Base-by-base conservation (phyloP, 2,329 filamentous ascomycete species). In the Cadophora sp. region DNA sequence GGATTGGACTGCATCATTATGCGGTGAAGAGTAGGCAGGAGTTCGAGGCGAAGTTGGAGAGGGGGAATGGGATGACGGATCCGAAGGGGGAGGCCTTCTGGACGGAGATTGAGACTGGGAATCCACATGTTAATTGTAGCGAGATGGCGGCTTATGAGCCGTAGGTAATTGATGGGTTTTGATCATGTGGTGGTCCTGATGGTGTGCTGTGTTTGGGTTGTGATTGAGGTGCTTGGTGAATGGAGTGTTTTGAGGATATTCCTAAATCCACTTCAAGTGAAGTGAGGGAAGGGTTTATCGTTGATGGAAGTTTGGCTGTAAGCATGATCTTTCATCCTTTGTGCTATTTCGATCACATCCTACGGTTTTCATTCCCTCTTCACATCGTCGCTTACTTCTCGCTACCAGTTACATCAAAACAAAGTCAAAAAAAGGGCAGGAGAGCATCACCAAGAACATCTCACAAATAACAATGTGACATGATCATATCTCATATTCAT, bases 1-100 rank as follows among this genome's bases (percentile, higher is more conserved):
- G 75, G 20, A 69, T 79, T 53, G 72, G 68, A 0, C 53, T 79
- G 53, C 77, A 79, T 70, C 77, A 79, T 63, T 79, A 78, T 65
- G 73, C 74, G 11, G 68, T 76, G 36, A 77, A 78, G 72, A 78
- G 76, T 62, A 67, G 66, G n/a, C 73, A 76, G 64, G 73, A 79
- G 62, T 79, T 69, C 64, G 72, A 72, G 65, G 71, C 74, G 66
- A 76, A 71, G 64, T 22, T 72, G 27, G 27, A 55, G 43, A 64
- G 72, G n/a, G 70, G 74, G 16, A 75, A 75, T 67, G 74, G 64
- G 13, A 74, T 74, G 74, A 68, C 60, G 27, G 60, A 72, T 48
- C 71, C 73, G 14, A 76, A 74, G 59, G 45, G 45, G 1, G 66
- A 70, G 65, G 66, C 58, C 1, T 75, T 74, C 51, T 76, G 75